Base-by-base conservation (phyloP, 2,329 filamentous ascomycete genomes). In the Colletotrichum musae region DNA sequence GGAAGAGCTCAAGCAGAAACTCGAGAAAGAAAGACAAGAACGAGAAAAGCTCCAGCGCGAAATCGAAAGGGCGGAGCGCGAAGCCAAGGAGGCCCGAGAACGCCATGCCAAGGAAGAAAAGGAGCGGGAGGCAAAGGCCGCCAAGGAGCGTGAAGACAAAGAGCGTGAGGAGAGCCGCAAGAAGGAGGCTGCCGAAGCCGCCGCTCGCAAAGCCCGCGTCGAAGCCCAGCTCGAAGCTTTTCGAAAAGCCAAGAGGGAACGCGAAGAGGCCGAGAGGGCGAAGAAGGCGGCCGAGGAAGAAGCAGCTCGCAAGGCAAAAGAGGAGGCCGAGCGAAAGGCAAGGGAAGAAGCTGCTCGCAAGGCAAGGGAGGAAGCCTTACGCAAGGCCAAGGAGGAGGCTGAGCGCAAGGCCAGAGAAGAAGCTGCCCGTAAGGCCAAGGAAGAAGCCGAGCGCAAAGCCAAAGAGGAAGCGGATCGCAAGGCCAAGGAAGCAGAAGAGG, bases 61-160 rank as follows among this genome's bases (percentile, higher is more conserved):
- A 68, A 86, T 85, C 73, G 85, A 86, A 73, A 82, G 85, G 75
- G 80, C 84, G 71, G 85, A 84, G 72, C 86, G 79, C 70, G 80
- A 83, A 21, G 73, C 74, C 12, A 75, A 71, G 24, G 75, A 74
- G 16, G 64, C 64, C 32, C 62, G 51, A 41, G 64, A 62, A 43
- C 64, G 64, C 12, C 48, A 82, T 76, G 75, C 75, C 26, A 77
- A 74, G 62, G 81, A 82, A 64, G 72, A 74, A 12, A 77, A 75
- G 43, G 75, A 79, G 67, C 69, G 75, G 51, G 58, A 68, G 32
- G 77, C 74, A 48, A 74, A 75, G 56, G 68, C 74, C 52, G 82
- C 85, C 70, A 83, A 83, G 68, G 80, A 82, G 28, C 85, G 83
- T 51, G 78, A 80, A 50, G 75, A 74, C 36, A 74, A 76, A 41